Base-by-base conservation (phyloP, 225 moss, liverwort and hornwort species). In the Pseudoscleropodium purum region DNA sequence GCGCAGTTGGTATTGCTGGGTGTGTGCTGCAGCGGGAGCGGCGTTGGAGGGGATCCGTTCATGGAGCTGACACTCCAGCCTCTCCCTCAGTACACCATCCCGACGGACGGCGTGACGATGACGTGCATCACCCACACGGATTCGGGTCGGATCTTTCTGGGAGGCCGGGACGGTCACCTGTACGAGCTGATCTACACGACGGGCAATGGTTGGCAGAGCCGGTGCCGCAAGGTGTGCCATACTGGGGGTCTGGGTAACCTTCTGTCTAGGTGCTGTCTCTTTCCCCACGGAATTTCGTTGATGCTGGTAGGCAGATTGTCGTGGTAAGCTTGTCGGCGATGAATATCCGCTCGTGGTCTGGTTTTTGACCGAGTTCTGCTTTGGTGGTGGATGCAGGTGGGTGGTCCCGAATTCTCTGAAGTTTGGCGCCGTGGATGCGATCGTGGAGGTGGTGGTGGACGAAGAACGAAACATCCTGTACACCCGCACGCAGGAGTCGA, bases 351-450 rank as follows among this genome's bases (percentile, higher is more conserved):
- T 61, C 3, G 76, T 43, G 49, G 60, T 11, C 27, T 14, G 29
- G 33, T 63, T 78, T 61, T 75, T 79, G 88, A 81, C 16, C 69
- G 54, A n/a, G 52, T 33, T 74, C 7, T 85, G 61, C 20, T 76
- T 64, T 19, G 49, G 29, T 49, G 52, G 51, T 69, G 84, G 87
- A 57, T 91, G 90, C 94, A 99, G 97, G 95, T 99, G 99, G 99
- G 99, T 99, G 84, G 95, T 99, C 29, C 99, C 99, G 43, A 97
- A 99, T 90, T 98, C 99, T 84, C 90, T 99, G 89, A 99, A 96
- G 91, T 99, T 99, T 60, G 99, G 99, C 93, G 99, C 99, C 65
- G 97, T 99, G 90, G 99, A 99, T 92, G 96, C 99, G 75, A 92
- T 99, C 78, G 94, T 97, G 92, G 96, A 99, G 87, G 92, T 97